phyloP scores from a whole-genome alignment of 2,329 filamentous ascomycete species.

The Hortaea sp. region DNA sequence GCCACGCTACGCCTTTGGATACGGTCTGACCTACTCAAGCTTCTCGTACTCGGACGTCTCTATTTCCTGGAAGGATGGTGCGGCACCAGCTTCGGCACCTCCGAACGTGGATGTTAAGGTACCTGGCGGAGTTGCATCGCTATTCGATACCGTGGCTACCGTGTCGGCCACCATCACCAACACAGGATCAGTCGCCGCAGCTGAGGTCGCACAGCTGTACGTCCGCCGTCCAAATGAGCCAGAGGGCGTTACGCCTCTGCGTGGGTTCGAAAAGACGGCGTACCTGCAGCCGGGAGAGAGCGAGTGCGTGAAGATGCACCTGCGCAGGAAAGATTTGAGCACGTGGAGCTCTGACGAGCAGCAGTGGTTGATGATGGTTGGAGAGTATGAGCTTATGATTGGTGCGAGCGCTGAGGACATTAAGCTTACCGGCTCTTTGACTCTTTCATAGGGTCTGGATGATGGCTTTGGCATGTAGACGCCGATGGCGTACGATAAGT shows the following conservation, averaged over 20 bases:
- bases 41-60: constrained; percentile 53
- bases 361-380: too few relatives aligned
- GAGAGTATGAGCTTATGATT: too few relatives aligned
- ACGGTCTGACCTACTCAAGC: constrained; percentile 66
- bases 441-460: too few relatives aligned
- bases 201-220: background rate
- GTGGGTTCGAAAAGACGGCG: constrained; percentile 31
- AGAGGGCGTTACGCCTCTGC: constrained; percentile 17
- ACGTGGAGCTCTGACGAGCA: too few relatives aligned
- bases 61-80: background rate
- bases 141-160: background rate
- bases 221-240: constrained; percentile 10
- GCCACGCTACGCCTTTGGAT: constrained; percentile 65
- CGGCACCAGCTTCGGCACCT: background rate
- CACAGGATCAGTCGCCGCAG: background rate
- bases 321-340: too few relatives aligned
- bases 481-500: too few relatives aligned
- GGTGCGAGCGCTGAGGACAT: too few relatives aligned
- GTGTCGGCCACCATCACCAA: background rate
- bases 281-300: too few relatives aligned
- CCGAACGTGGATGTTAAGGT: background rate
- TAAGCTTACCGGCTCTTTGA: too few relatives aligned
- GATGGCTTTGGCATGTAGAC: too few relatives aligned
- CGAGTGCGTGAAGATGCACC: too few relatives aligned
- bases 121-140: background rate